Evolutionary conservation across 2,329 filamentous ascomycete species (phyloP), one percentile per base, ranked within the genome.

Genomic region (Alternaria hordeiaustralica): DNA sequence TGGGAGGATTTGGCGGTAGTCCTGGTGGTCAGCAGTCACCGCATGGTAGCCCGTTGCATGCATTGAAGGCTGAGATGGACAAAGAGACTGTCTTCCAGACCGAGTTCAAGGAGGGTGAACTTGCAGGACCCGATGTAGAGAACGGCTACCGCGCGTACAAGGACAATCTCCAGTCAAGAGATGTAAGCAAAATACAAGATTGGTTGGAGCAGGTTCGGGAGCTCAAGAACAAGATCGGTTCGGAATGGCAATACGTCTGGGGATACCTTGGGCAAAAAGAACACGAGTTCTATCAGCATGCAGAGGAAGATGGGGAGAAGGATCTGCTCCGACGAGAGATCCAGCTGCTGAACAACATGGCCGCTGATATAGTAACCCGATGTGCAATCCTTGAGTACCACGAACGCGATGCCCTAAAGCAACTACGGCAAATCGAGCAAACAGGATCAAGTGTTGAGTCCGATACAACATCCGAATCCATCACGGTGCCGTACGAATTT

Each of bases 221-320:
- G 15, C 56, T 67, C 9, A 65, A 58, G 10, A 58, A 60, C 11
- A 63, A 46, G 10, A 55, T 58, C 3, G 49, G 41, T 3, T 61
- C 26, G 4, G 71, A 75, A 28, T 23, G 67, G 18, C 58, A 64
- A 26, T 69, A 66, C 13, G 18, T 71, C 4, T 73, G 70, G 72
- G 55, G 64, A 12, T 20, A 55, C 9, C 36, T 73, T 8, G 62
- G 44, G 12, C 30, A 58, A 18, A 73, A 65, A 45, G 72, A 75
- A 59, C 21, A 69, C 8, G 47, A 58, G 8, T 66, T 71, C 23
- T 71, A 73, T 61, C 49, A 59, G 2, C 10, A 68, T 18, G 20
- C 36, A 7, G 46, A 64, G 4, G 65, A 71, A 23, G 60, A 67
- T 5, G 33, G 55, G 2, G 65, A 68, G 13, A 71, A 71, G 26